phyloP scores from a whole-genome alignment of 306 rosid species.

The Rosa rugosa region DNA sequence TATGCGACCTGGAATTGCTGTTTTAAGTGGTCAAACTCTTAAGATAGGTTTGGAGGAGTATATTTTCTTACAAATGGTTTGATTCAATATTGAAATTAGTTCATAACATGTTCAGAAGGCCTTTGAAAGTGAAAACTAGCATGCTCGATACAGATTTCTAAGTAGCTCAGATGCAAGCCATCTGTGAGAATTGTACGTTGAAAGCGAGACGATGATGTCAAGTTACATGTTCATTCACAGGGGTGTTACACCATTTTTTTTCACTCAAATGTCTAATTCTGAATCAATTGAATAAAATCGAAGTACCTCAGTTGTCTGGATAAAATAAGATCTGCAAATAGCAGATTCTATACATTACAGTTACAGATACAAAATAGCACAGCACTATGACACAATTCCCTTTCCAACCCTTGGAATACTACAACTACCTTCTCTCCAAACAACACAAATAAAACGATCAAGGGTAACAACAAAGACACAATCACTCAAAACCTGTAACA shows the following conservation, averaged over 20 bases:
- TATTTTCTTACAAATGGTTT: too few species aligned
- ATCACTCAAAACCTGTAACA: conserved; percentile 14
- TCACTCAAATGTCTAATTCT: neutral
- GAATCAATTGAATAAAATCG: neutral
- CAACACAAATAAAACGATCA: neutral
- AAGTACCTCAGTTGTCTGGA: neutral
- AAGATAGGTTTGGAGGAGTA: neutral
- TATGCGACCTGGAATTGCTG: neutral
- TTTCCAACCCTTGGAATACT: conserved; percentile 23
- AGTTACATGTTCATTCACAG: neutral
- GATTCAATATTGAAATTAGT: too few species aligned
- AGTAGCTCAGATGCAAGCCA: neutral
- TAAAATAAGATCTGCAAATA: neutral
- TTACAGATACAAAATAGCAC: conserved; percentile 23
- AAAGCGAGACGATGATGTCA: neutral
- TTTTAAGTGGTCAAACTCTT: neutral
- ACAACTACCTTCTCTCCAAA: conserved; percentile 10
- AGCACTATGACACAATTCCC: conserved; percentile 18
- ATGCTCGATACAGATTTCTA: neutral
- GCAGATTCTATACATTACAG: conserved; percentile 16
- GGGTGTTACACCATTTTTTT: neutral
- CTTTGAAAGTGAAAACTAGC: neutral
- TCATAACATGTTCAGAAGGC: too few species aligned
- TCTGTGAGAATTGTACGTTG: neutral
- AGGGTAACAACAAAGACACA: conserved; percentile 17